Percentiles rank a stretch among this genome's conserved stretches.
Conservation (phyloP, 1,284 basidiomycete species). For the Apiotrichum montevideense region DNA sequence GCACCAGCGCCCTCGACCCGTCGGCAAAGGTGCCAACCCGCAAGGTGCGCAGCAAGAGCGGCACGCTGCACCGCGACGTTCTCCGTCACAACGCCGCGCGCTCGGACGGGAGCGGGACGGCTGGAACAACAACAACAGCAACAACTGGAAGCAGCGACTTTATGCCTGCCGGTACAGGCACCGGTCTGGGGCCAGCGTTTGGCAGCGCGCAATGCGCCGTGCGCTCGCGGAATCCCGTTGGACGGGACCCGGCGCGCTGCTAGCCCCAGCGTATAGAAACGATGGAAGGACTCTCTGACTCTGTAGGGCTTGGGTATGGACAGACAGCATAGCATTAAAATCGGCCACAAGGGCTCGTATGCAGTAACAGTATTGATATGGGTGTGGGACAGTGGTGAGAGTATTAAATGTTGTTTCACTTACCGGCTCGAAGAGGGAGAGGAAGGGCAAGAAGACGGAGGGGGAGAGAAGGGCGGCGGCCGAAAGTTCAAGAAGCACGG, state of each 20-base stretch:
- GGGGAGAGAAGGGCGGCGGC: too few species aligned
- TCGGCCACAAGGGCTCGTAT: too few species aligned
- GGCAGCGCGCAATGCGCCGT: not conserved
- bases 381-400: too few species aligned
- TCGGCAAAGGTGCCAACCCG: not conserved
- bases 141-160: not conserved
- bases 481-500: too few species aligned
- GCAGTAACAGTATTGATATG: too few species aligned
- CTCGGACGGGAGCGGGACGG: not conserved
- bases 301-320: too few species aligned
- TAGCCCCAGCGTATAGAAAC: not conserved
- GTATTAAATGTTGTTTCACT: too few species aligned
- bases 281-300: too few species aligned
- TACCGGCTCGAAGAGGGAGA: too few species aligned
- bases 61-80: slow-evolving; percentile 4
- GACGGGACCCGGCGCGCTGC: slow-evolving; percentile 1
- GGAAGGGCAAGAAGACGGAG: too few species aligned
- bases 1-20: not conserved
- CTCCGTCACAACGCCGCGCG: slow-evolving; percentile 6
- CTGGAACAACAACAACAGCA: not conserved
- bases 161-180: not conserved
- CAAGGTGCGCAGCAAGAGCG: not conserved
- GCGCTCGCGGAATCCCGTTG: not conserved
- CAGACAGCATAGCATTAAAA: too few species aligned
- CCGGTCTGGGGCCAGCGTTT: not conserved